Evolutionary conservation across 257 asterid species (phyloP).

Genomic region (Nicotiana attenuata): DNA sequence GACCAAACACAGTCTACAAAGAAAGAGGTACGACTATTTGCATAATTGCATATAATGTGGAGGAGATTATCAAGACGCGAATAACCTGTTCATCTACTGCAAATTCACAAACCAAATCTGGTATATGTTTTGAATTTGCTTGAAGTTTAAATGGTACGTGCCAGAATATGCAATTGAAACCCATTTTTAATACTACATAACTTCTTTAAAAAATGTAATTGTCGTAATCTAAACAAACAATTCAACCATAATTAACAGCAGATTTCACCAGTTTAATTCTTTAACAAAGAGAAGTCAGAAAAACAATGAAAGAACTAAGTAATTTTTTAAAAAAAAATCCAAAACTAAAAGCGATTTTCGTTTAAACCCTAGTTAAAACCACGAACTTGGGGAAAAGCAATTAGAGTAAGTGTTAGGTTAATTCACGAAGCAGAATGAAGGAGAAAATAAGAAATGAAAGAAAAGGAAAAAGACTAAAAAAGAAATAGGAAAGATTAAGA

Average conservation of each 20-base stretch:
- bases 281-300: background rate
- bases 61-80: background rate
- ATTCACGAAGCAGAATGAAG: background rate
- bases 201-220: no score
- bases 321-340: background rate
- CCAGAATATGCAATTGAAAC: background rate
- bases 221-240: background rate
- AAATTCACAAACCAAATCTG: background rate
- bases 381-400: background rate
- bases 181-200: background rate
- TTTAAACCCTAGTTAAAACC: background rate
- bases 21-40: background rate
- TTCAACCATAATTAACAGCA: background rate
- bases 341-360: background rate
- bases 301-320: background rate
- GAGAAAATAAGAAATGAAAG: background rate
- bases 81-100: background rate
- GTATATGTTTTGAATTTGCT: background rate
- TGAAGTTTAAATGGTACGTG: background rate
- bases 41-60: background rate
- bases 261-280: background rate
- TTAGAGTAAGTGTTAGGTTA: background rate
- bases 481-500: background rate
- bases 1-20: background rate
- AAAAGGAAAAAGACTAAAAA: background rate